These are phyloP conservation scores for Scheffersomyces quercinus DNA, from an alignment of 1,139 yeast genomes.

Conservation along the genomic window DNA sequence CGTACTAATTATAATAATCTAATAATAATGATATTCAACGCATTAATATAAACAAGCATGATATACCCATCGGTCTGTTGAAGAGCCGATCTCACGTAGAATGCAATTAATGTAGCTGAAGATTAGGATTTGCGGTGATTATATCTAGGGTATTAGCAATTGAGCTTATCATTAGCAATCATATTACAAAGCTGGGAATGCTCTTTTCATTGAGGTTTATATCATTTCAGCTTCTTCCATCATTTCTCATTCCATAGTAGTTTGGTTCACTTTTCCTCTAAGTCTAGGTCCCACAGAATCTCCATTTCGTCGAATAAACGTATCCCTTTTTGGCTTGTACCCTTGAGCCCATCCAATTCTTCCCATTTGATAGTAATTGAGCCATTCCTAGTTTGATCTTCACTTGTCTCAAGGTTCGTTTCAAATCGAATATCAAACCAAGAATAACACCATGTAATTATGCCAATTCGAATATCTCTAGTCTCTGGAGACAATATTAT, in stretches of 20 bases:
- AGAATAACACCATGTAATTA: conserved; percentile 16
- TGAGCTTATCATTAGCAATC: no score
- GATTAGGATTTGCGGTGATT: no score
- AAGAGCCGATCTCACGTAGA: no score
- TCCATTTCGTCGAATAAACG: conserved; percentile 52
- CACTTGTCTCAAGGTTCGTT: conserved; percentile 11
- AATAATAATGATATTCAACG: conserved; percentile 4
- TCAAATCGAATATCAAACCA: conserved; percentile 23
- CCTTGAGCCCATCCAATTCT: conserved; percentile 70
- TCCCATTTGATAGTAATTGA: conserved; percentile 43
- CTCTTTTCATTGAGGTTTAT: no score
- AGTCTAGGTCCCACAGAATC: conserved; percentile 29
- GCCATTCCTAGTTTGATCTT: not conserved
- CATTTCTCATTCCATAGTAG: not conserved
- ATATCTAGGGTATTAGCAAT: no score
- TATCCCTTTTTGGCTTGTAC: conserved; percentile 55
- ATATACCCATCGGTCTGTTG: no score
- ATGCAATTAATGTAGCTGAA: no score
- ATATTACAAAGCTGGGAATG: no score
- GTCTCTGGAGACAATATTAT: not conserved
- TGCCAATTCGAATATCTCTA: conserved; percentile 2
- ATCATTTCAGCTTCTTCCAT: not conserved
- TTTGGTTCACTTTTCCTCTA: no score
- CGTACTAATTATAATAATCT: not conserved
- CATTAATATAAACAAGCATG: no score